phyloP scores from a whole-genome alignment of 768 basidiomycete genomes.

The Mrakia hoshinonis region DNA sequence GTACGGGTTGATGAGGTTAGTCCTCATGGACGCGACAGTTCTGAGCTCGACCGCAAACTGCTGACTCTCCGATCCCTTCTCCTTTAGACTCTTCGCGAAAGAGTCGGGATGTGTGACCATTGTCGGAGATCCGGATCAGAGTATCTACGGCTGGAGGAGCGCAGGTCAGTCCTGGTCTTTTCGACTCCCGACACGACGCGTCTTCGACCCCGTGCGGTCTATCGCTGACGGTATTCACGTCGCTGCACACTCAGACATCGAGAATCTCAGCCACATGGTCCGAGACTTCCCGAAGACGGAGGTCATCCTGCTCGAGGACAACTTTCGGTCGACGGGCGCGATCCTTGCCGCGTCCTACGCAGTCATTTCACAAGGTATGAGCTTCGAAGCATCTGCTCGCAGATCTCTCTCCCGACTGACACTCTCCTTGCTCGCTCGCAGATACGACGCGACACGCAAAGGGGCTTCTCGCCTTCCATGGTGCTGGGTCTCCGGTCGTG shows the following conservation, averaged over 20 bases:
- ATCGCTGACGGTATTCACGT: not conserved
- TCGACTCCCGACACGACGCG: too few relatives aligned
- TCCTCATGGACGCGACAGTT: not conserved
- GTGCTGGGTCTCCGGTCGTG: constrained; percentile 53
- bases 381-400: constrained; percentile 24
- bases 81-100: not conserved
- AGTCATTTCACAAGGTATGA: constrained; percentile 76
- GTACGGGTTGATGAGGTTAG: constrained; percentile 61
- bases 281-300: constrained; percentile 56
- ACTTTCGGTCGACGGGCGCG: constrained; percentile 72
- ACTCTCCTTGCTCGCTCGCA: constrained; percentile 35
- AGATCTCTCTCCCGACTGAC: not conserved
- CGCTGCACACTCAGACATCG: constrained; percentile 46
- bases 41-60: not conserved
- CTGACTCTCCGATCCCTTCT: too few relatives aligned
- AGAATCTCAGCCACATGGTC: constrained; percentile 65
- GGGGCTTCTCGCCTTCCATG: constrained; percentile 60
- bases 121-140: constrained; percentile 87
- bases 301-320: constrained; percentile 71
- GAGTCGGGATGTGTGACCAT: constrained; percentile 48
- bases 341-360: constrained; percentile 66
- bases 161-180: constrained; percentile 40
- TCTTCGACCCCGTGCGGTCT: not conserved
- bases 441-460: constrained; percentile 70
- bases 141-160: constrained; percentile 82